Evolutionary conservation across 345 rosid genomes (phyloP).

Genomic region (Citrus cavaleriei): DNA sequence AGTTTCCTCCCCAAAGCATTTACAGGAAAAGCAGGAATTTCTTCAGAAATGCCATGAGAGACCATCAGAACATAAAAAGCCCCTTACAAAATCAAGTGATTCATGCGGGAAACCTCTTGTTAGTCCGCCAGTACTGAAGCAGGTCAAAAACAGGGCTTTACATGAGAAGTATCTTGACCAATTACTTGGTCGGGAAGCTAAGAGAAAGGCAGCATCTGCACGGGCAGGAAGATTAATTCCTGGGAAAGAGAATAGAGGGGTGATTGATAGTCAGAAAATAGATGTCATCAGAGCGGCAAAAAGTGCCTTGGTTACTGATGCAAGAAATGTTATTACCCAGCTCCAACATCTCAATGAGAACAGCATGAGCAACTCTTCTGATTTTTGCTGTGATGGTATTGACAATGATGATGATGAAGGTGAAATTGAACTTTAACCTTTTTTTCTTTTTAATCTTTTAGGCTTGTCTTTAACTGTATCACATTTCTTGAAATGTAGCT

Average conservation of each 20-base stretch:
- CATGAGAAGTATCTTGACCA: slow-evolving; percentile 83
- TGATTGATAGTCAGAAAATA: slow-evolving; percentile 18
- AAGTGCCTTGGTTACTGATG: slow-evolving; percentile 46
- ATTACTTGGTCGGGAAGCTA: slow-evolving; percentile 72
- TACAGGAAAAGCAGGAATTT: slow-evolving; percentile 32
- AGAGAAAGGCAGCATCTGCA: slow-evolving; percentile 47
- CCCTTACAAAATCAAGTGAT: slow-evolving; percentile 35
- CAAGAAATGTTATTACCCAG: slow-evolving; percentile 57
- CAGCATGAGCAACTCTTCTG: slow-evolving; percentile 27
- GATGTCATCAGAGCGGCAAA: slow-evolving; percentile 56
- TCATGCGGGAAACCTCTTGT: slow-evolving; percentile 25
- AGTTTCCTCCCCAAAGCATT: slow-evolving; percentile 45
- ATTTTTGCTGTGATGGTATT: slow-evolving; percentile 25
- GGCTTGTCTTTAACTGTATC: not conserved
- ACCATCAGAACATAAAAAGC: slow-evolving; percentile 33
- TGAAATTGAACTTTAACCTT: slow-evolving; percentile 11
- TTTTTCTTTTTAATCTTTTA: not conserved
- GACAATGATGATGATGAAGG: slow-evolving; percentile 34
- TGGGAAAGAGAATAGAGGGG: slow-evolving; percentile 44
- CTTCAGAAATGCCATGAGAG: slow-evolving; percentile 36
- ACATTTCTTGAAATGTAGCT: not conserved
- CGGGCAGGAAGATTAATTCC: slow-evolving; percentile 9
- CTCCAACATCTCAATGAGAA: slow-evolving; percentile 39
- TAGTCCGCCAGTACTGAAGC: slow-evolving; percentile 70
- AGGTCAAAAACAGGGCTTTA: slow-evolving; percentile 56